A percentile compares a stretch with the other conserved stretches of the same genome.
These are phyloP conservation scores for Saccharomycopsis javanensis DNA, from an alignment of 805 yeast genomes.

Conservation along the genomic window DNA sequence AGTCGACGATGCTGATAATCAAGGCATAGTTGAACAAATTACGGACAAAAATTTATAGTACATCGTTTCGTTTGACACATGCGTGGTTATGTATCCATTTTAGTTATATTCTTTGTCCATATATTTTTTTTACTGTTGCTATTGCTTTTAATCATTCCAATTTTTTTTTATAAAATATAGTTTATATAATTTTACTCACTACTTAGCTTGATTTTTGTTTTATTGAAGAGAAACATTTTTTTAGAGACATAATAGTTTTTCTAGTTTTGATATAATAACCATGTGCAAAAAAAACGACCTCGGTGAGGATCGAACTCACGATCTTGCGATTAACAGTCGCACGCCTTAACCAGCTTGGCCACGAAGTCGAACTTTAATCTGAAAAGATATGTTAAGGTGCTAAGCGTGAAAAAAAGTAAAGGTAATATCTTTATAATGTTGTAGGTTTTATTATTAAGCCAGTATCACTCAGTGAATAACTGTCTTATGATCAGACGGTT, in stretches of 20 bases:
- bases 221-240: background rate
- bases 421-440: too few species aligned
- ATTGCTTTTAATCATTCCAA: too few species aligned
- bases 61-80: background rate
- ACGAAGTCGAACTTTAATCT: constrained; percentile 36
- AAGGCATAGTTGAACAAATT: background rate
- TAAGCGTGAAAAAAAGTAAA: background rate
- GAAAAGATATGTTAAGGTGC: too few species aligned
- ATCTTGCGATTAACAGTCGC: constrained; percentile 59
- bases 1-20: background rate
- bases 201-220: background rate
- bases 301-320: constrained; percentile 55
- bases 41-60: background rate
- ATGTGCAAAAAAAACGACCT: constrained; percentile 37
- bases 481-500: too few species aligned
- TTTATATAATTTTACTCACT: background rate
- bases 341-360: constrained; percentile 56
- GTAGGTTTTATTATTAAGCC: too few species aligned
- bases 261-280: too few species aligned
- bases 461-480: too few species aligned
- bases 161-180: background rate
- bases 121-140: too few species aligned
- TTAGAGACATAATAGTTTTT: too few species aligned
- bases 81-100: background rate
- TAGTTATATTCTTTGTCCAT: too few species aligned